Base-by-base conservation (phyloP, 805 yeast species). In the Metschnikowia amazonensis region DNA sequence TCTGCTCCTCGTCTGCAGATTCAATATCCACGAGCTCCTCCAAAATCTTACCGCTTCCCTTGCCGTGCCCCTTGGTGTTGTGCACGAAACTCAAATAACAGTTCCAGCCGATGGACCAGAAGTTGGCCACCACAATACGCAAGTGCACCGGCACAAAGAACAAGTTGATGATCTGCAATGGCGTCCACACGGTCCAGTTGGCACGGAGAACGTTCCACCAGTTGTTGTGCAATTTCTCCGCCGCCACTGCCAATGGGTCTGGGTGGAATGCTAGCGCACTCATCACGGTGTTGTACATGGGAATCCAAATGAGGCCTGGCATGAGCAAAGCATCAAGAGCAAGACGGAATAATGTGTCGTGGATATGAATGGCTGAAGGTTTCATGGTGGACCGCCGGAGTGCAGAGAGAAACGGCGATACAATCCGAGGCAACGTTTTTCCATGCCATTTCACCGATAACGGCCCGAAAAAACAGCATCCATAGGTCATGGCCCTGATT, bases 51-150 rank as follows among this genome's bases (percentile, higher is more conserved):
- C 70, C 70, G 41, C 67, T 62, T 9, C 67, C 68, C 48, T 66
- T 64, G 23, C 69, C 72, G 42, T 66, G 74, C 8, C 69, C 66
- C 48, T 60, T 56, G 13, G 71, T 66, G 39, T 80, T 72, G 52
- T 86, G 89, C 45, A 68, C 62, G 44, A 60, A 67, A 52, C 74
- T 69, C 59, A 70, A 65, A 56, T 61, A 70, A 35, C 69, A 64
- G 50, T 66, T 70, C 76, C 76, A 70, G 23, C 72, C 70, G 18
- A 69, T 60, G 6, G 73, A 66, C 66, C 71, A 68, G 9, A 68
- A 34, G 46, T 70, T 70, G 18, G 71, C 51, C 18, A 65, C 59
- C 13, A 70, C 67, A 13, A 68, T 60, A 40, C 76, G 55, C 33
- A 67, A 58, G 45, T 69, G 73, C 10, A 69, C 61, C 1, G 76